Percentiles rank a stretch among this genome's conserved stretches.
These are phyloP conservation scores for Solanum sitiens DNA, from an alignment of 257 asterid genomes.

Conservation along the genomic window DNA sequence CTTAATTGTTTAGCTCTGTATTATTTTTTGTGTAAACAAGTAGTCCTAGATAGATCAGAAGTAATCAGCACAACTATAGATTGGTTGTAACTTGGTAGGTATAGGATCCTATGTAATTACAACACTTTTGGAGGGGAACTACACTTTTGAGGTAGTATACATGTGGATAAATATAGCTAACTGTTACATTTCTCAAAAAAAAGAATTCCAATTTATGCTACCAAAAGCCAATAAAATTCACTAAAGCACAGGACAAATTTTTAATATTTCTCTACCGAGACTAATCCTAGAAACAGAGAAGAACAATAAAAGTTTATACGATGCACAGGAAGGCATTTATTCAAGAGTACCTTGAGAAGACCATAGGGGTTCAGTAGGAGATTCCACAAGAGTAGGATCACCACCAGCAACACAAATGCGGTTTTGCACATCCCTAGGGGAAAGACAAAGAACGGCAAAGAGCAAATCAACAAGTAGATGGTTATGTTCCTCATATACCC, in stretches of 20 bases:
- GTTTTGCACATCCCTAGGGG: conserved; percentile 44
- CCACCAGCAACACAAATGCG: conserved; percentile 91
- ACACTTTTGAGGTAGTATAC: no score
- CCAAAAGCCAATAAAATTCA: not conserved
- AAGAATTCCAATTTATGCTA: not conserved
- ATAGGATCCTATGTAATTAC: no score
- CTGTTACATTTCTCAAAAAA: no score
- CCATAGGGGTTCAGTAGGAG: conserved; percentile 98
- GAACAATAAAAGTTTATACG: not conserved
- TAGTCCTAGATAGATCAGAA: no score
- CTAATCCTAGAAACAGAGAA: not conserved
- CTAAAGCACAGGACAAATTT: not conserved
- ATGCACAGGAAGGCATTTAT: not conserved
- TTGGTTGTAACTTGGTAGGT: no score
- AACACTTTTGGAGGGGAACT: no score
- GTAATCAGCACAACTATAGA: no score
- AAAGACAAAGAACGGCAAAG: not conserved
- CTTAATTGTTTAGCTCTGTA: no score
- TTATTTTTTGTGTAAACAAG: no score
- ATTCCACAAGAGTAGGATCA: conserved; percentile 60
- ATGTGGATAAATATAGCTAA: no score
- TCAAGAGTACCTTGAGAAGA: conserved; percentile 69
- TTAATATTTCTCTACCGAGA: not conserved
- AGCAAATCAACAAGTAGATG: not conserved
- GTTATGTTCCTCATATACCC: not conserved